Evolutionary conservation across 108 stramenopile species (phyloP), one percentile per base, ranked within the genome.

Genomic region (Skeletonema marinoi): DNA sequence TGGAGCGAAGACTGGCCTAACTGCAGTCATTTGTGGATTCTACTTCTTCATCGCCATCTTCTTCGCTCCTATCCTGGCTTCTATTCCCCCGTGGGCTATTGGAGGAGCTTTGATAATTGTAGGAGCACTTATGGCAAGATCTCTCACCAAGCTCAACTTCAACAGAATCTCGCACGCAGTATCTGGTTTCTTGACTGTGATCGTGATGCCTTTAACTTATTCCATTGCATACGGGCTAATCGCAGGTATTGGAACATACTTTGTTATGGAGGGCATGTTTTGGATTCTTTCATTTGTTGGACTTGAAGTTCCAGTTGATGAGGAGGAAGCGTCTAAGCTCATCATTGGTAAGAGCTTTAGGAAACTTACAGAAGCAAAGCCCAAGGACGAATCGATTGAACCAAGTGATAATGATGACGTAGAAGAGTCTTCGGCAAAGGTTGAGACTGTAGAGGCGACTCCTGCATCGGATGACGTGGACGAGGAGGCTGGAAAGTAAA

Each of bases 151-250:
- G 30, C 81, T 97, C 64, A 88, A 95, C 38, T 97, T 91, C 90
- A 66, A 91, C 21, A 75, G 86, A 68, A 81, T 84, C 42, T 64
- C 78, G 21, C 85, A 93, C 48, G 92, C 93, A 10, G 70, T 90
- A 16, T 82, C 93, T 19, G 96, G 93, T 16, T 97, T 97, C 75
- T 32, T 94, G 19, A 94, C 92, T 11, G 69, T 94, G 21, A 87
- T 90, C 21, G 62, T 93, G 41, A 95, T 97, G 94, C 93, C 94
- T 9, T 74, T 90, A 78, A 90, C 89, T n/a, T 90, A 93, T 65
- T 83, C 81, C 56, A 93, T 93, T 39, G 90, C 92, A 0, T 88
- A 93, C 71, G 92, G 92, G n/a, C 51, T 93, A 32, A 88, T 93
- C 74, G 89, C 73, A 29, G 92, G 92, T 14, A 78, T 83, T 66